phyloP scores from a whole-genome alignment of 768 basidiomycete genomes.

The Dictyophora rubrovolvata region DNA sequence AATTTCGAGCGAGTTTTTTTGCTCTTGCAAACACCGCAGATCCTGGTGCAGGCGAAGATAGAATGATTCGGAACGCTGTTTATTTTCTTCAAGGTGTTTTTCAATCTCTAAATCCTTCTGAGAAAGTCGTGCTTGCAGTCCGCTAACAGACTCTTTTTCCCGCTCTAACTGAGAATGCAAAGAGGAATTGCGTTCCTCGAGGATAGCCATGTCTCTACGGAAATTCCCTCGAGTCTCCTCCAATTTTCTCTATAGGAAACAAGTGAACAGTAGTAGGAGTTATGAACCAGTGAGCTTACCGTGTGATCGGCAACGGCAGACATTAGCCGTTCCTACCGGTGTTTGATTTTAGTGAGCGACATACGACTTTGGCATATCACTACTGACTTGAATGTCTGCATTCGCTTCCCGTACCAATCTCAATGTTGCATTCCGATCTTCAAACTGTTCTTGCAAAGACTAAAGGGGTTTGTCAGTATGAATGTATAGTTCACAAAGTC shows the following conservation, averaged over 20 bases:
- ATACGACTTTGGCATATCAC: not conserved
- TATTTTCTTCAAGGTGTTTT: not conserved
- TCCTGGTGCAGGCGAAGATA: conserved; percentile 22
- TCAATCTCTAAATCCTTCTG: not conserved
- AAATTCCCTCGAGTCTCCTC: conserved; percentile 10
- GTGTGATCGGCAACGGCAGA: not conserved
- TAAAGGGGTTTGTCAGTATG: not conserved
- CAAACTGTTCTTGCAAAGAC: conserved; percentile 45
- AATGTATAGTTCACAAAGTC: no score
- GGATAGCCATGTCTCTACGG: conserved; percentile 28
- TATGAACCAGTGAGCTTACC: not conserved
- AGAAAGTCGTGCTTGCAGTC: not conserved
- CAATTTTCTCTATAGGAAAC: not conserved
- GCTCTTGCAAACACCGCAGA: conserved; percentile 31
- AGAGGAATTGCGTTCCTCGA: conserved; percentile 30
- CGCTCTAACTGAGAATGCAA: conserved; percentile 18
- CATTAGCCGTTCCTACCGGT: conserved; percentile 6
- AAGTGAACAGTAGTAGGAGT: not conserved
- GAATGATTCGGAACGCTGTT: not conserved
- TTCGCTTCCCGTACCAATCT: conserved; percentile 44
- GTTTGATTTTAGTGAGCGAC: not conserved
- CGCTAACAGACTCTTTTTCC: not conserved
- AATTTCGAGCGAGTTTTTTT: conserved; percentile 24
- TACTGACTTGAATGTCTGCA: conserved; percentile 40
- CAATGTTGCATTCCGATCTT: conserved; percentile 44